These are phyloP conservation scores for Sclerotinia sclerotiorum DNA, from an alignment of 2,329 filamentous ascomycete species.

Conservation along the genomic window DNA sequence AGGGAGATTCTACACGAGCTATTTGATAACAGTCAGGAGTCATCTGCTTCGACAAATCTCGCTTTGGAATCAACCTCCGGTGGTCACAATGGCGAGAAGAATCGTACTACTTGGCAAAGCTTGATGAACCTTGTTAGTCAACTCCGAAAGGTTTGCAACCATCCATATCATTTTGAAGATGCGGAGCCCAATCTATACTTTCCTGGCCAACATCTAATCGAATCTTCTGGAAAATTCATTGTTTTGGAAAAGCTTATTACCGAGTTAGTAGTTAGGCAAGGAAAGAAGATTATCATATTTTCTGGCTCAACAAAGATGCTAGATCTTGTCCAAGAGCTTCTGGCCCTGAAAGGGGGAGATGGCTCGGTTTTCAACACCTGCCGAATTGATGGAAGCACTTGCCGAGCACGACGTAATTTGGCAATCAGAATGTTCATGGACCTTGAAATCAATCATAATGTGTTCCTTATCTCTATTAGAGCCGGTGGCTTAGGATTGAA, in stretches of 20 bases:
- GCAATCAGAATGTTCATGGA: constrained; percentile 94
- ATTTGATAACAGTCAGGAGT: constrained; percentile 49
- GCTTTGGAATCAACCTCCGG: constrained; percentile 37
- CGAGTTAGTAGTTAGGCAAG: constrained; percentile 65
- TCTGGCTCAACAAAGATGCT: constrained; percentile 91
- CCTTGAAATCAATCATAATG: constrained; percentile 75
- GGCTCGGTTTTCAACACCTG: constrained; percentile 70
- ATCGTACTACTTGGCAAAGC: constrained; percentile 46
- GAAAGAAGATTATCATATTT: constrained; percentile 83
- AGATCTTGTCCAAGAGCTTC: constrained; percentile 87
- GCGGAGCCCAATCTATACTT: constrained; percentile 56
- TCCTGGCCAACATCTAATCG: constrained; percentile 77
- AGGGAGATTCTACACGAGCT: constrained; percentile 52
- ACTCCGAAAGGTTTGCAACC: constrained; percentile 87
- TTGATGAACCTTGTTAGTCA: constrained; percentile 95
- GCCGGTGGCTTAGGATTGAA: constrained; percentile 97
- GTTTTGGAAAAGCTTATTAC: constrained; percentile 82
- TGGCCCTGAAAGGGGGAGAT: constrained; percentile 49
- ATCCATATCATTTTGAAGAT: constrained; percentile 60
- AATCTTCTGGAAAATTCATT: constrained; percentile 85
- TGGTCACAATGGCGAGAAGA: constrained; percentile 36
- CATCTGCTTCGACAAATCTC: constrained; percentile 40
- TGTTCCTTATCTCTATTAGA: constrained; percentile 88
- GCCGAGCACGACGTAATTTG: constrained; percentile 83
- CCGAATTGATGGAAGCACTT: constrained; percentile 79